Evolutionary conservation across 2,329 filamentous ascomycete species (phyloP).

Genomic region (Clathrospora elynae): DNA sequence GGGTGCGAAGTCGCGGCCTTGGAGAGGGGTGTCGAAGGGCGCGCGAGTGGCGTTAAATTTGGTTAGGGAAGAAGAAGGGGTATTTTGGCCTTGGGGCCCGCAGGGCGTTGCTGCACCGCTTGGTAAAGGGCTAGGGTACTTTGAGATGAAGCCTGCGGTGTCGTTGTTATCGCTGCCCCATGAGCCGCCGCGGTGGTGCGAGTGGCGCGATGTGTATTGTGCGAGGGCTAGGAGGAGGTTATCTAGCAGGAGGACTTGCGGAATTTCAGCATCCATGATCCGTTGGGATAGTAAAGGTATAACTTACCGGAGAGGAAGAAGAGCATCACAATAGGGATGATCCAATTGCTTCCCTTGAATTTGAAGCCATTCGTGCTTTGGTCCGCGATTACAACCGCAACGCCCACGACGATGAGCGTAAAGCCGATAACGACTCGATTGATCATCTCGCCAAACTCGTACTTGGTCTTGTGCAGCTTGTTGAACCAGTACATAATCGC

Average conservation of each 20-base stretch:
- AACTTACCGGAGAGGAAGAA: constrained; percentile 22
- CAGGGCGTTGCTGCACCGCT: background rate
- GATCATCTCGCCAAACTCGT: constrained; percentile 39
- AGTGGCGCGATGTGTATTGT: constrained; percentile 13
- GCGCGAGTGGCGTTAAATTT: background rate
- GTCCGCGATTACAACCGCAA: constrained; percentile 24
- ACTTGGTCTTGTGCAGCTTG: constrained; percentile 34
- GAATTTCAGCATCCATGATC: background rate
- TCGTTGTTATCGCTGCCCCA: constrained; percentile 12
- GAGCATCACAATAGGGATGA: constrained; percentile 31
- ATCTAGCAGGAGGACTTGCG: constrained; percentile 22
- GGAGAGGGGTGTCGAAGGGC: too few relatives aligned
- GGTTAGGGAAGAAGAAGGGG: constrained; percentile 3
- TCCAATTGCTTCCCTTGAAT: constrained; percentile 26
- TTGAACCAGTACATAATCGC: constrained; percentile 65
- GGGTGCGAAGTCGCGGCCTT: background rate
- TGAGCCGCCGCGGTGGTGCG: constrained; percentile 11
- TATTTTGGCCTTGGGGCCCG: background rate
- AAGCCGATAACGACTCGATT: constrained; percentile 31
- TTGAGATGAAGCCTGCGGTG: constrained; percentile 9
- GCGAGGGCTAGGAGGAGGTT: constrained; percentile 21
- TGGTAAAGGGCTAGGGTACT: constrained; percentile 6
- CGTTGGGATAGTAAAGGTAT: background rate
- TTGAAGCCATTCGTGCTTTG: constrained; percentile 31
- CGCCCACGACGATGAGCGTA: constrained; percentile 25